phyloP scores from a whole-genome alignment of 306 rosid species.

The Sicyos baderoa region DNA sequence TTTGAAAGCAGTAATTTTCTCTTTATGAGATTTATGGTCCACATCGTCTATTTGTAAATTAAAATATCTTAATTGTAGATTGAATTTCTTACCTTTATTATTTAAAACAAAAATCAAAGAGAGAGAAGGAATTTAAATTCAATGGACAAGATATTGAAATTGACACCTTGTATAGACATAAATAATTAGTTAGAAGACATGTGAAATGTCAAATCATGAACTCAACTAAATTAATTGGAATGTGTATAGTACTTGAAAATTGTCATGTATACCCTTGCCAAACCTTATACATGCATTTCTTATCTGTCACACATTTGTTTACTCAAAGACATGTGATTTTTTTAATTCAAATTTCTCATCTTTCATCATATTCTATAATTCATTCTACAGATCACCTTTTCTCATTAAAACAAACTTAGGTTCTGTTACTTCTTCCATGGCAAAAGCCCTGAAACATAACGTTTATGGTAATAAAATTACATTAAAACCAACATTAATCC shows the following conservation, averaged over 20 bases:
- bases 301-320: not conserved
- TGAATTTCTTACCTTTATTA: too few species aligned
- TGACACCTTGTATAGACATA: slow-evolving; percentile 4
- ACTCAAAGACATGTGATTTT: not conserved
- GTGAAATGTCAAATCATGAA: not conserved
- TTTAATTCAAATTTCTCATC: not conserved
- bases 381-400: not conserved
- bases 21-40: too few species aligned
- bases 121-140: not conserved
- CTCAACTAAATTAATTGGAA: not conserved
- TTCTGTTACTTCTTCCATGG: not conserved
- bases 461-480: not conserved
- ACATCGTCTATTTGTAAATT: too few species aligned
- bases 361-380: not conserved
- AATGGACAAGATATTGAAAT: not conserved
- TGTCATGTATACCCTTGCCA: not conserved
- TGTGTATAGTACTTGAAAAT: not conserved
- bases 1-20: too few species aligned
- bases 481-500: slow-evolving; percentile 10
- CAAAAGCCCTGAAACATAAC: slow-evolving; percentile 1
- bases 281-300: slow-evolving; percentile 2
- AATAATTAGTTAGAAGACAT: slow-evolving; percentile 1
- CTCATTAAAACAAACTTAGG: not conserved
- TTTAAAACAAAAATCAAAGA: not conserved
- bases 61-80: too few species aligned